Base-by-base conservation (phyloP, 768 basidiomycete species). In the Pholiota microspora region DNA sequence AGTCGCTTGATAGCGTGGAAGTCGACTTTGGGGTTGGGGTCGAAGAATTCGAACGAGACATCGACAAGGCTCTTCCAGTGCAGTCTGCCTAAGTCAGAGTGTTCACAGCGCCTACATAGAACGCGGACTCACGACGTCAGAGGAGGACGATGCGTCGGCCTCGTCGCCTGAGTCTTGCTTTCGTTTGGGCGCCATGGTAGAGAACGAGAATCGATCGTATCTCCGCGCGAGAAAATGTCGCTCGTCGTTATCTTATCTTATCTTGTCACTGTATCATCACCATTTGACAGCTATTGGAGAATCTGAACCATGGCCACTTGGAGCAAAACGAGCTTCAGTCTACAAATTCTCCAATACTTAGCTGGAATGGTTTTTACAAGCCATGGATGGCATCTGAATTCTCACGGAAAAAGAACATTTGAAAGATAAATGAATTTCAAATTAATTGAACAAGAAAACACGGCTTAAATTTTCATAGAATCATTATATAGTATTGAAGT, bases 41-140 rank as follows among this genome's bases (percentile, higher is more conserved):
- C 87, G 78, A 92, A 95, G 68, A 97, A 98, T 60, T 97, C 94
- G 64, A 98, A 98, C 64, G 89, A 87, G 60, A 95, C 88, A 69
- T 95, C 82, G 71, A 95, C 79, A 62, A 88, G 78, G 54, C 62
- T 64, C 66, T 67, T 46, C 36, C 23, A 50, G 34, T 42, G 49
- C 27, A 18, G 21, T 54, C 28, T 35, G 28, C 13, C 49, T 60
- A 48, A 59, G 54, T 54, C 25, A 56, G 24, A 35, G 15, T 25
- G 28, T n/a, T 40, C 15, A 18, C 8, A 7, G 4, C 7, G n/a
- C 18, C 29, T 18, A 34, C n/a, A 16, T 29, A 10, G 18, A 12
- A 16, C 29, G 29, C 3, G n/a, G 12, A 61, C 65, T 56, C 24
- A 66, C 63, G 48, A 64, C 53, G 54, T 66, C 65, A 23, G 65